A percentile compares a stretch with the other conserved stretches of the same genome.
Conservation (phyloP, 352 stramenopile genomes). For the Phytophthora litchii region DNA sequence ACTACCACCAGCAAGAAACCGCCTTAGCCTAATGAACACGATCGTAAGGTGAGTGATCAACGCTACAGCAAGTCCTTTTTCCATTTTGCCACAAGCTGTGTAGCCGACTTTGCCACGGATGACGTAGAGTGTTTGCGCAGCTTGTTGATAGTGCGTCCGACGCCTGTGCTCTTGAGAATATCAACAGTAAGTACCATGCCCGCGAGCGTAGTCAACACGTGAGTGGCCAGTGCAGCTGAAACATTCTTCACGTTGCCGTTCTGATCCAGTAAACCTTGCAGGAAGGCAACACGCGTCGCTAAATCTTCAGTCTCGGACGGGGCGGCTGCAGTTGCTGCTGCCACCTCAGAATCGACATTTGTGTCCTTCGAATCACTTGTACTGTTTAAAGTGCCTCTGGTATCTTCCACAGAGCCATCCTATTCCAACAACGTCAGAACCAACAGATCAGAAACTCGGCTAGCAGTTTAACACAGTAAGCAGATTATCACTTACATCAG, state of each 20-base stretch:
- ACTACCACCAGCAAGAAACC: slow-evolving; percentile 3
- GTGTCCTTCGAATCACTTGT: slow-evolving; percentile 2
- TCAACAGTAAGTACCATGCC: slow-evolving; percentile 80
- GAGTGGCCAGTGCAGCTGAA: slow-evolving; percentile 61
- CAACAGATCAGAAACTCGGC: slow-evolving; percentile 12
- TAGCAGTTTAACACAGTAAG: background rate
- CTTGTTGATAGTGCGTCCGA: slow-evolving; percentile 88
- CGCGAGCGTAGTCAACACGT: slow-evolving; percentile 74
- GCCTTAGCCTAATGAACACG: slow-evolving; percentile 9
- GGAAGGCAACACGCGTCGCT: slow-evolving; percentile 68
- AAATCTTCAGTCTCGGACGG: slow-evolving; percentile 49
- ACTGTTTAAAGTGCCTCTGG: background rate
- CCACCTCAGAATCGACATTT: slow-evolving; percentile 26
- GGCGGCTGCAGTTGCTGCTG: slow-evolving; percentile 20
- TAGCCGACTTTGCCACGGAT: slow-evolving; percentile 67
- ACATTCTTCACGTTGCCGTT: slow-evolving; percentile 78
- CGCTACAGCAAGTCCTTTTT: slow-evolving; percentile 83
- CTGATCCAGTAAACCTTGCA: slow-evolving; percentile 80
- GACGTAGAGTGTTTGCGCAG: slow-evolving; percentile 75
- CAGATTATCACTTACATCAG: slow-evolving; percentile 22
- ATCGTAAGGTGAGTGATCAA: slow-evolving; percentile 3
- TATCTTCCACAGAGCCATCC: background rate
- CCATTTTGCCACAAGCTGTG: slow-evolving; percentile 82
- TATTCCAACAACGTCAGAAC: slow-evolving; percentile 11
- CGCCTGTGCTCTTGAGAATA: slow-evolving; percentile 82